Evolutionary conservation across 345 rosid genomes (phyloP), one percentile per base, ranked within the genome.

Genomic region (Eucalyptus regnans): DNA sequence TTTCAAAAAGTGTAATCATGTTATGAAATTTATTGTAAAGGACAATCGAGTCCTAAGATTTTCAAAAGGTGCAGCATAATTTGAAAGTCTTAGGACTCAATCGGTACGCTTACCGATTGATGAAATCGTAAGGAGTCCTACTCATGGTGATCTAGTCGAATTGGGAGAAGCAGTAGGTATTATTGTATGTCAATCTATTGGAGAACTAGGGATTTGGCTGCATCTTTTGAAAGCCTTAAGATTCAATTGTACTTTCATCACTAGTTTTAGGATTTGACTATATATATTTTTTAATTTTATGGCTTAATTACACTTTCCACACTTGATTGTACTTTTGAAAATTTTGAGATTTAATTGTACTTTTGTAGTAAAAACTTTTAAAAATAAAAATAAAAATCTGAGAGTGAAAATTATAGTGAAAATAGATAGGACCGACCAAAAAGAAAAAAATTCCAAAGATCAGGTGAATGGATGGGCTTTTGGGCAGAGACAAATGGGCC

Each of bases 1-100:
- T 52, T 52, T 18, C 0, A 52, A 52, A 17, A 52, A 52, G 2
- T 18, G 0, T 0, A 52, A 52, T 52, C 9, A 17, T 7, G 0
- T 52, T 0, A 0, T 18, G 0, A 52, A 7, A 52, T 52, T 18
- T 0, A 18, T 52, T 50, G 6, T 50, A 5, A 50, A 50, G 1
- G 3, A 1, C 1, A 50, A 50, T 50, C 0, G 3, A 50, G 51
- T 50, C 51, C 7, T 14, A 50, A 50, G 0, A 50, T 0, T 50
- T 50, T 50, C 3, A 50, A 50, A 50, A 50, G 1, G 6, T 50
- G 2, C 15, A 4, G 4, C 50, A 49, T 2, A 4, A 14, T 50
- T 50, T 14, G 0, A 50, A 50, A 50, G 18, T 50, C 0, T 50
- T 1, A 50, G 0, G 16, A 13, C 6, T 50, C 15, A 50, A 5